Percentiles rank a stretch among this genome's conserved stretches.
phyloP scores from a whole-genome alignment of 2,329 filamentous ascomycete species.

The Monosporascus ibericus region DNA sequence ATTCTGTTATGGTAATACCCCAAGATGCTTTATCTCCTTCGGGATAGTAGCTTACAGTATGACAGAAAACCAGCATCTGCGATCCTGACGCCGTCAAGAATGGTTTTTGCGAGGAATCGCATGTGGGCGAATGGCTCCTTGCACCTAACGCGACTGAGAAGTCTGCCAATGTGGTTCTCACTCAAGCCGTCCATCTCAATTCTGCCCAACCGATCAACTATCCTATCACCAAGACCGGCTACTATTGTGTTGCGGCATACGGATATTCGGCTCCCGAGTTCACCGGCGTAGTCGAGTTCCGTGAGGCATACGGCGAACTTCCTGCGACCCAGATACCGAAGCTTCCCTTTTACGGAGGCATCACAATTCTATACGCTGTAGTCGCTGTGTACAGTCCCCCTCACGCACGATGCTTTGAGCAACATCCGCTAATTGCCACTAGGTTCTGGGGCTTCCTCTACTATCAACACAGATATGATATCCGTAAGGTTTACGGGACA shows the following conservation, averaged over 20 bases:
- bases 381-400: conserved; percentile 56
- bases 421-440: conserved; percentile 13
- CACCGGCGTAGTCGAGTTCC: conserved; percentile 78
- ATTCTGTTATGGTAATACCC: conserved; percentile 30
- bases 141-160: conserved; percentile 66
- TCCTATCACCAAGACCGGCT: conserved; percentile 81
- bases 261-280: conserved; percentile 65
- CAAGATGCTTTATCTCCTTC: conserved; percentile 35
- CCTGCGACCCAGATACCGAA: conserved; percentile 95
- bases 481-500: conserved; percentile 47
- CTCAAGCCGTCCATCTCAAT: conserved; percentile 76
- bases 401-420: background rate
- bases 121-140: conserved; percentile 81
- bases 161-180: conserved; percentile 68
- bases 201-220: conserved; percentile 72
- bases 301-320: conserved; percentile 94
- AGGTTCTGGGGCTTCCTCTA: conserved; percentile 93
- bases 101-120: conserved; percentile 67
- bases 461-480: conserved; percentile 88
- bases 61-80: conserved; percentile 65
- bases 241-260: conserved; percentile 86
- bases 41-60: conserved; percentile 24
- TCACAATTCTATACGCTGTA: conserved; percentile 89
- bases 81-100: conserved; percentile 62
- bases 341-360: conserved; percentile 90